phyloP scores from a whole-genome alignment of 345 rosid species.

The Hibiscus mutabilis region DNA sequence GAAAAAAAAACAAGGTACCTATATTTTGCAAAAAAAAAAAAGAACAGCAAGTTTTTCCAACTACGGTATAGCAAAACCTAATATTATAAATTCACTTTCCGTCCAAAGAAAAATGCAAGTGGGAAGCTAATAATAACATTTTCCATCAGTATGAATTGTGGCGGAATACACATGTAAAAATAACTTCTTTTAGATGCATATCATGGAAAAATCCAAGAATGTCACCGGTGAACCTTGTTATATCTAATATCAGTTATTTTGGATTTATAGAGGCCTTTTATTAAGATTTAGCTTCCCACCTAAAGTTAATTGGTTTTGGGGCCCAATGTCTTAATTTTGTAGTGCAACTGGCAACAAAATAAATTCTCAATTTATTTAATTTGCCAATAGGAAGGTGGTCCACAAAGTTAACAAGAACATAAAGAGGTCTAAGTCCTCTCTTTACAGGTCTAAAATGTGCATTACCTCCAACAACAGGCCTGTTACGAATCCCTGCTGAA shows the following conservation, averaged over 20 bases:
- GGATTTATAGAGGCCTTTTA: neutral
- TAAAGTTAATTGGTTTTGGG: neutral
- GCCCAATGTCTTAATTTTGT: neutral
- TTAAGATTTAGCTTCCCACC: neutral
- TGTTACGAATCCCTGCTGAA: conserved; percentile 91
- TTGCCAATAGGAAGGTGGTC: neutral
- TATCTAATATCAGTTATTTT: neutral
- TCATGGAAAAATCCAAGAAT: neutral
- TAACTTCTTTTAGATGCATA: neutral
- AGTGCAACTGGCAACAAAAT: neutral
- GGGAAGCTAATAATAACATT: neutral
- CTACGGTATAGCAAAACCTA: neutral
- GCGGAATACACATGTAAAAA: neutral
- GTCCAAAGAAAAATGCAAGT: neutral
- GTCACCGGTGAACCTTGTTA: too few species aligned
- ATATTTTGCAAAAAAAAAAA: neutral
- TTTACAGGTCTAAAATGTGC: neutral
- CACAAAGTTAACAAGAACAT: neutral
- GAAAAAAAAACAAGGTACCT: neutral
- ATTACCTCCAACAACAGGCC: conserved; percentile 79
- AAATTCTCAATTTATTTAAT: neutral
- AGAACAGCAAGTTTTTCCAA: neutral
- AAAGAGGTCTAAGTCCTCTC: neutral
- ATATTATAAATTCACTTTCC: neutral
- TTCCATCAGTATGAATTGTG: neutral